Evolutionary conservation across 176 grass and related monocot species (phyloP).

Genomic region (Phoenix dactylifera): DNA sequence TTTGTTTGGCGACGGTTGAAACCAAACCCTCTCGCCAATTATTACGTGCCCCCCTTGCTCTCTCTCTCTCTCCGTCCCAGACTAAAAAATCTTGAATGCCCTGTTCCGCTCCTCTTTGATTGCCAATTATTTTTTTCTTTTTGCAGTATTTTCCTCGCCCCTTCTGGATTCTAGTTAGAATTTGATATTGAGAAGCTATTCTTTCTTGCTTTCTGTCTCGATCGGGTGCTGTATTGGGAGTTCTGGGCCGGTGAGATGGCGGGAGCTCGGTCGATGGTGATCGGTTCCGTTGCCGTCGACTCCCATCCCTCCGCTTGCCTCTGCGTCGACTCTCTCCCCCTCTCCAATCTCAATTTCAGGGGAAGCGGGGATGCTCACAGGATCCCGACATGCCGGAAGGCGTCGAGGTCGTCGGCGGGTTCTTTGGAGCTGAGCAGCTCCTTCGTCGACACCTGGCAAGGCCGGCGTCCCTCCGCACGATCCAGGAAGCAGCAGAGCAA

Average conservation of each 20-base stretch:
- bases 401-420: not conserved
- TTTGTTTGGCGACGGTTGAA: conserved; percentile 45
- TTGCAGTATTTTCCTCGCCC: not conserved
- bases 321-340: not conserved
- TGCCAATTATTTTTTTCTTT: not conserved
- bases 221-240: no score
- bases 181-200: not conserved
- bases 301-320: conserved; percentile 8
- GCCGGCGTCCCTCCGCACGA: conserved; percentile 12
- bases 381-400: not conserved
- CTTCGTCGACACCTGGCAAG: conserved; percentile 14
- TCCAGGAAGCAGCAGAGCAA: conserved; percentile 4
- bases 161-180: not conserved
- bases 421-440: conserved; percentile 22
- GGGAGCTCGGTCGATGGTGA: conserved; percentile 18
- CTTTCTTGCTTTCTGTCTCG: no score
- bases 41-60: not conserved
- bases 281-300: conserved; percentile 24
- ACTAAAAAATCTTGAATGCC: not conserved
- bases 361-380: not conserved
- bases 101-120: not conserved
- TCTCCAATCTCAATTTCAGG: conserved; percentile 7
- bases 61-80: no score
- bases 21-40: no score
- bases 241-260: not conserved